Conservation (phyloP, 441 rosid species). For the Populus trichocarpa region DNA sequence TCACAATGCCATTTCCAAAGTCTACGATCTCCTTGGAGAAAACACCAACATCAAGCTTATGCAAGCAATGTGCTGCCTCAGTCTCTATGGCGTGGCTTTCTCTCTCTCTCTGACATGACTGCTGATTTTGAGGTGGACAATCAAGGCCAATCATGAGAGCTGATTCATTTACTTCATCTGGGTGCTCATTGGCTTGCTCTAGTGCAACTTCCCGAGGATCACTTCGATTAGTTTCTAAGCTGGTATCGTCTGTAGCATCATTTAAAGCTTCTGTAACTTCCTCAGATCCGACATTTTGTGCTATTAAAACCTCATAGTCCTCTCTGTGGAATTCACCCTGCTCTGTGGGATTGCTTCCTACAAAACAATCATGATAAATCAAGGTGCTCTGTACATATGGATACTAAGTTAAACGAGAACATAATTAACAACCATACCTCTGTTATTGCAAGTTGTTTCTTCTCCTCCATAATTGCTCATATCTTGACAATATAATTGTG, state of each 20-base stretch:
- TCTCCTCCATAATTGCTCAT: background rate
- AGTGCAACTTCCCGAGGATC: conserved; percentile 1
- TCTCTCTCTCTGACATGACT: background rate
- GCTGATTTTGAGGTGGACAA: background rate
- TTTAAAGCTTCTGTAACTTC: background rate
- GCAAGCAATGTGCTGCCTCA: conserved; percentile 13
- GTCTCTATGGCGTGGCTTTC: background rate
- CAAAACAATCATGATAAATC: background rate
- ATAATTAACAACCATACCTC: background rate
- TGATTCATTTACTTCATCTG: conserved; percentile 4
- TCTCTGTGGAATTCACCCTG: background rate
- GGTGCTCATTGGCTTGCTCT: conserved; percentile 6
- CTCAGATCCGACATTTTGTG: background rate
- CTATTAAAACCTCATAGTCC: background rate
- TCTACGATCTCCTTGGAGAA: conserved; percentile 9
- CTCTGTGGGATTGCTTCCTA: background rate
- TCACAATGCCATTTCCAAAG: background rate
- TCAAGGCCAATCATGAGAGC: background rate
- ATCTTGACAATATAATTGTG: background rate
- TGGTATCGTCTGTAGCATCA: conserved; percentile 6
- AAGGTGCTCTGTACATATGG: background rate
- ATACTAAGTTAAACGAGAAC: background rate
- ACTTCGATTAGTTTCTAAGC: conserved; percentile 7
- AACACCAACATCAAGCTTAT: conserved; percentile 8
- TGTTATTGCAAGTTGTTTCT: background rate